A percentile compares a stretch with the other conserved stretches of the same genome.
These are phyloP conservation scores for Sphagnum magellanicum DNA, from an alignment of 228 moss, liverwort and hornwort genomes.

Conservation along the genomic window DNA sequence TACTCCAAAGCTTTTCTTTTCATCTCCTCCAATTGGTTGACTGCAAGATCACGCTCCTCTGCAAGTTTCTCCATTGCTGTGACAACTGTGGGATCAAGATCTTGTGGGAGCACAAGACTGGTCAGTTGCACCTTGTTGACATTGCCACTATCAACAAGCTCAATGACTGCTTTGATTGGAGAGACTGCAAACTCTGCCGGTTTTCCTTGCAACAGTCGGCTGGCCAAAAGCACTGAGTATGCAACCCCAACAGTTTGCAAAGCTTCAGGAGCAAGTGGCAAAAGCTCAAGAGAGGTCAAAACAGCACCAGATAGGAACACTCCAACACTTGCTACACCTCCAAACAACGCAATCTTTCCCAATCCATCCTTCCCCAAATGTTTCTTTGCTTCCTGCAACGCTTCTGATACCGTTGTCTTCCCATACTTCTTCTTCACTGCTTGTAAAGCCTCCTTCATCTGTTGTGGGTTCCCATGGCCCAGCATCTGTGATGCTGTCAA, in stretches of 20 bases:
- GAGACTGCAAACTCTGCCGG: slow-evolving; percentile 48
- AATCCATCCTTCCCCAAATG: slow-evolving; percentile 40
- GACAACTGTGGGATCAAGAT: slow-evolving; percentile 37
- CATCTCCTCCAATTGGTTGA: slow-evolving; percentile 66
- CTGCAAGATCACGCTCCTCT: slow-evolving; percentile 53
- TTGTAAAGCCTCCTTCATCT: slow-evolving; percentile 20
- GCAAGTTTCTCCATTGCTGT: slow-evolving; percentile 58
- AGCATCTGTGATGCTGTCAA: not conserved
- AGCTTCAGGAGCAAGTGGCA: slow-evolving; percentile 59
- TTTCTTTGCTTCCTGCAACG: slow-evolving; percentile 42
- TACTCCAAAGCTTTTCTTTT: slow-evolving; percentile 28
- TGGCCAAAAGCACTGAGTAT: slow-evolving; percentile 56
- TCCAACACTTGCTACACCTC: slow-evolving; percentile 52
- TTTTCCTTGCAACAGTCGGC: slow-evolving; percentile 53
- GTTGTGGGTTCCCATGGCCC: slow-evolving; percentile 9
- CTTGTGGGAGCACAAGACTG: slow-evolving; percentile 29
- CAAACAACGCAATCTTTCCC: slow-evolving; percentile 41
- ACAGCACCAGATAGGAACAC: slow-evolving; percentile 51
- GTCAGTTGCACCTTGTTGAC: slow-evolving; percentile 20
- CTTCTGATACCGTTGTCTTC: slow-evolving; percentile 36
- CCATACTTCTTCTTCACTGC: slow-evolving; percentile 26
- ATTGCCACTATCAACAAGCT: slow-evolving; percentile 61
- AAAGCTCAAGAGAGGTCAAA: slow-evolving; percentile 50
- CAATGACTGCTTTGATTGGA: slow-evolving; percentile 65
- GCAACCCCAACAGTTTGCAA: slow-evolving; percentile 69